Percentiles rank a stretch among this genome's conserved stretches.
These are phyloP conservation scores for Phytophthora vignae DNA, from an alignment of 352 stramenopile genomes.

Conservation along the genomic window DNA sequence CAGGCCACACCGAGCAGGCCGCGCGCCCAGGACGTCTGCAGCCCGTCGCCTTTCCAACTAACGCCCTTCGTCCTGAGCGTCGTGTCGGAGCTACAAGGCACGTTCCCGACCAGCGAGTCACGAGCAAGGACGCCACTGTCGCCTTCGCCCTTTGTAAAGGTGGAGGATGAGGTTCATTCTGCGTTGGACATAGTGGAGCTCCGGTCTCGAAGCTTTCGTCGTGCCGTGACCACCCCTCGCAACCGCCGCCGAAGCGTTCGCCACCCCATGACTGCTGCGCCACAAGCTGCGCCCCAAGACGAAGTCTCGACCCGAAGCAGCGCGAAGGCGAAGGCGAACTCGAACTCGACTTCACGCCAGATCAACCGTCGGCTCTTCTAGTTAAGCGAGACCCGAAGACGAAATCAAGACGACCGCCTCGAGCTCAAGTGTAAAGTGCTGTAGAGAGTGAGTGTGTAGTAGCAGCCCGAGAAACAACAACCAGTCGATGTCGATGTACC, in stretches of 20 bases:
- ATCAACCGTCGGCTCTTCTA: constrained; percentile 43
- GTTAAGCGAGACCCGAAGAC: background rate
- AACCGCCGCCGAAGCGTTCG: background rate
- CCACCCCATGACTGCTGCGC: background rate
- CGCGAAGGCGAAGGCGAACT: background rate
- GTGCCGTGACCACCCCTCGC: constrained; percentile 26
- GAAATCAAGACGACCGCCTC: background rate
- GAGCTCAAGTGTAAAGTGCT: background rate
- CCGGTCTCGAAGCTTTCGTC: background rate
- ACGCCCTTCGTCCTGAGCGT: constrained; percentile 22
- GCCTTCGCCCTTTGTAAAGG: constrained; percentile 18
- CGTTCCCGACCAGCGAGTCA: background rate
- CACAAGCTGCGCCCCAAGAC: background rate
- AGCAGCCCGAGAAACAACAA: background rate
- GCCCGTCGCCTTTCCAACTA: constrained; percentile 3
- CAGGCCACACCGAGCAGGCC: background rate
- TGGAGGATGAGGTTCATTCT: constrained; percentile 14
- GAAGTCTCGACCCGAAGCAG: background rate
- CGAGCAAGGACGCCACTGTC: background rate
- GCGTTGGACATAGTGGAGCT: background rate
- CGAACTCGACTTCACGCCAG: constrained; percentile 25
- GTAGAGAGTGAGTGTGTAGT: background rate
- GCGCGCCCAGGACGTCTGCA: constrained; percentile 5
- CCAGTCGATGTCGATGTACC: background rate
- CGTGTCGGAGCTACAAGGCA: constrained; percentile 14